These are phyloP conservation scores for Fraxinus sp. DNA, from an alignment of 305 asterid genomes.

Conservation along the genomic window DNA sequence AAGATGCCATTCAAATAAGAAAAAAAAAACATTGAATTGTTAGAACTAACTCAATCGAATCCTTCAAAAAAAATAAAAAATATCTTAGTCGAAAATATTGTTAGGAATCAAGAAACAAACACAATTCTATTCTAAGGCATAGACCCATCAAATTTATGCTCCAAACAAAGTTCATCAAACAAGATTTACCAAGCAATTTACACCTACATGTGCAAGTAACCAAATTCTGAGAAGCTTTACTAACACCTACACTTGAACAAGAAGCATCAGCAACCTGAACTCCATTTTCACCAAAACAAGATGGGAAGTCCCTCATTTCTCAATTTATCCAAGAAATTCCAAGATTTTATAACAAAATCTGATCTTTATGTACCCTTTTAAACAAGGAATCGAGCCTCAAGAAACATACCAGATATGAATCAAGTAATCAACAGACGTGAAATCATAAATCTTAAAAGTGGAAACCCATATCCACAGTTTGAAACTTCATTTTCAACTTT, in stretches of 20 bases:
- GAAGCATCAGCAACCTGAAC: neutral
- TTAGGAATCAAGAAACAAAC: too few species aligned
- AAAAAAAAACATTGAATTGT: too few species aligned
- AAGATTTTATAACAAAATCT: neutral
- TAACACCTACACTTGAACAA: neutral
- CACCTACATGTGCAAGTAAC: neutral
- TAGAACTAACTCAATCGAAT: too few species aligned
- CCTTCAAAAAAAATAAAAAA: too few species aligned
- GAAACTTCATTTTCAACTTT: neutral
- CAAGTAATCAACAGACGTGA: neutral
- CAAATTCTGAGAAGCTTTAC: constrained; percentile 1
- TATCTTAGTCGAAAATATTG: too few species aligned
- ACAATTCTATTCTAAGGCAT: neutral
- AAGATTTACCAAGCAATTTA: neutral
- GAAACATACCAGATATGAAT: neutral
- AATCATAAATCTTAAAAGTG: neutral
- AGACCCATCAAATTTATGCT: neutral
- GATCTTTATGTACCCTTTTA: neutral
- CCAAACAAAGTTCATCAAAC: constrained; percentile 8
- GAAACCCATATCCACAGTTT: neutral
- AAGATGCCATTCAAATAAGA: too few species aligned
- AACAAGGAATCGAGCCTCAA: neutral
- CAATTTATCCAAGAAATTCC: neutral
- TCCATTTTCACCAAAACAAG: neutral
- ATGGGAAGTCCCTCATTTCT: neutral